Percentiles rank a stretch among this genome's conserved stretches.
Evolutionary conservation across 2,329 filamentous ascomycete genomes (phyloP).

Genomic region (Trichoderma harzianum): DNA sequence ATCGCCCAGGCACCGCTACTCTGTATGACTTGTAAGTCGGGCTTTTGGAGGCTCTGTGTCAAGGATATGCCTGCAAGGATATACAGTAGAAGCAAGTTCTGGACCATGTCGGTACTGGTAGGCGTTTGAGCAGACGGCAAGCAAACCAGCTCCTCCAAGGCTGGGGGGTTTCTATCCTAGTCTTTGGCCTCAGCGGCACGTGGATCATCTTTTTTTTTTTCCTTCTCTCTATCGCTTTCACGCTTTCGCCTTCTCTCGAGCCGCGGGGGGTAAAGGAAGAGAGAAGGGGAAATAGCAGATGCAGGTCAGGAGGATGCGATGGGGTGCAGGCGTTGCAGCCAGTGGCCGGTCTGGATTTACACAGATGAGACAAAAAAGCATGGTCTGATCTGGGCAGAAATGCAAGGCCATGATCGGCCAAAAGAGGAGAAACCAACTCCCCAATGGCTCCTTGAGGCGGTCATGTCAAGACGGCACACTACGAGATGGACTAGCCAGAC

Average conservation of each 20-base stretch:
- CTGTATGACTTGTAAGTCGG: neutral
- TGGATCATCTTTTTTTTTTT: neutral
- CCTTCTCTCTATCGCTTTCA: neutral
- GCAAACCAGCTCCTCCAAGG: neutral
- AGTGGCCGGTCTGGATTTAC: neutral
- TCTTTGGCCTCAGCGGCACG: neutral
- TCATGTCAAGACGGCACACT: neutral
- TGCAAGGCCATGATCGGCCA: neutral
- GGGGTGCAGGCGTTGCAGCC: neutral
- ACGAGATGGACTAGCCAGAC: neutral
- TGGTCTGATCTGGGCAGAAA: neutral
- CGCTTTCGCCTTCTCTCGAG: neutral
- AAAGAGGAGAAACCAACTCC: neutral
- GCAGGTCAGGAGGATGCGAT: neutral
- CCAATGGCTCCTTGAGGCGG: neutral
- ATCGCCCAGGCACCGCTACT: neutral
- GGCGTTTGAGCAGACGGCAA: neutral
- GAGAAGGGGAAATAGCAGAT: neutral
- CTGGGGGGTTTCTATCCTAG: neutral
- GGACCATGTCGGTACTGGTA: neutral
- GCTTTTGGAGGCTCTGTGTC: constrained; percentile 1
- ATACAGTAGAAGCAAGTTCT: neutral
- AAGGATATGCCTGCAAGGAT: constrained; percentile 3
- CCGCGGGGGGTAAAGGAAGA: neutral
- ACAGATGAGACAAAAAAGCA: neutral